A percentile compares a stretch with the other conserved stretches of the same genome.
These are phyloP conservation scores for Linderniella brevidens DNA, from an alignment of 257 asterid genomes.

Conservation along the genomic window DNA sequence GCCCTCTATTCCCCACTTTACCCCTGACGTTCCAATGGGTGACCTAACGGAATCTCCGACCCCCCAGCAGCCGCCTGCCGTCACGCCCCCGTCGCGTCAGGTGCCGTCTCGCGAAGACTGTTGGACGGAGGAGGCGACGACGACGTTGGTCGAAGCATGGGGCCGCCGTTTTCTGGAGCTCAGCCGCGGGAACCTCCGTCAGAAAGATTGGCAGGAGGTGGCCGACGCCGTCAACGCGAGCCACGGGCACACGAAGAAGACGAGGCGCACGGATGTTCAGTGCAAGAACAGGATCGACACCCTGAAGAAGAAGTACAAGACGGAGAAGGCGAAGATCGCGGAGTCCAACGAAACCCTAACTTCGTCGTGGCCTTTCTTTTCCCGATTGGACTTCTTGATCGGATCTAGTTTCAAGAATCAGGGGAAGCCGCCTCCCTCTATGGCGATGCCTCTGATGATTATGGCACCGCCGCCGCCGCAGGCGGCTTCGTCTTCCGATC, in stretches of 20 bases:
- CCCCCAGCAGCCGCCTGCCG: constrained; percentile 8
- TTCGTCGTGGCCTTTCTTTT: constrained; percentile 49
- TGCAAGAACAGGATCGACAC: constrained; percentile 65
- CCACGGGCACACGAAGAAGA: constrained; percentile 41
- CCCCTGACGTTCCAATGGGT: constrained; percentile 16
- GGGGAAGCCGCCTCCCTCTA: constrained; percentile 8
- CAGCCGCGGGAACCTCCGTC: constrained; percentile 59
- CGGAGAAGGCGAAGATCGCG: constrained; percentile 36
- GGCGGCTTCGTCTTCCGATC: constrained; percentile 7
- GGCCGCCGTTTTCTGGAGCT: constrained; percentile 50
- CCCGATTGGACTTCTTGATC: constrained; percentile 30
- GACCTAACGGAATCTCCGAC: constrained; percentile 29
- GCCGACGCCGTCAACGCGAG: constrained; percentile 44
- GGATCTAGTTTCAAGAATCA: constrained; percentile 24
- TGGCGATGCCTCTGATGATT: too few relatives aligned
- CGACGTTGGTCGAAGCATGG: constrained; percentile 52
- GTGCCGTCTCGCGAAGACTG: constrained; percentile 51
- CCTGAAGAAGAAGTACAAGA: constrained; percentile 54
- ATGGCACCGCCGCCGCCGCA: constrained; percentile 12
- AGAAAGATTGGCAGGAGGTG: constrained; percentile 62
- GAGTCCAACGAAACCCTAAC: constrained; percentile 21
- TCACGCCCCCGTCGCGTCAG: constrained; percentile 19
- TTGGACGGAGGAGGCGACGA: constrained; percentile 73
- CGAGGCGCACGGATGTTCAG: constrained; percentile 58
- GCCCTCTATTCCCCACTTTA: constrained; percentile 8